These are phyloP conservation scores for Zoysia japonica DNA, from an alignment of 176 grass and related monocot genomes.

Conservation along the genomic window DNA sequence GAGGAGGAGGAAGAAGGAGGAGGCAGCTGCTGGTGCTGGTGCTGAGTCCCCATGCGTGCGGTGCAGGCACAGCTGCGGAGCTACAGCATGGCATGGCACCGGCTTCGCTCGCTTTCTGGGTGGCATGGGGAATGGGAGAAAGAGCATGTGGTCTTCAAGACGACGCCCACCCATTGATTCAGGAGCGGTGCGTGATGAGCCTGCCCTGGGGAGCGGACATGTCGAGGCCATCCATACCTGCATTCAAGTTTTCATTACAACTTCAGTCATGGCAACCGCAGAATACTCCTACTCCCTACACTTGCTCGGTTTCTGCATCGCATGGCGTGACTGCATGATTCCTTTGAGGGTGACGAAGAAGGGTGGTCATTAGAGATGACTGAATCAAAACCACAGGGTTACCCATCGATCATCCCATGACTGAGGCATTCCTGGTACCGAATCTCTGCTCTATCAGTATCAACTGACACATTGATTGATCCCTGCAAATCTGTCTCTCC, in stretches of 20 bases:
- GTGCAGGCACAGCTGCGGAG: not conserved
- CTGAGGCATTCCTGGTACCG: too few species aligned
- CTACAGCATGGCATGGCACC: not conserved
- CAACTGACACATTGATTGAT: too few species aligned
- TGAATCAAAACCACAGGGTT: not conserved
- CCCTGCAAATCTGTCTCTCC: too few species aligned
- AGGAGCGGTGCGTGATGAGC: not conserved
- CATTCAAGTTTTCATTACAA: not conserved
- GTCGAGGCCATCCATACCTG: not conserved
- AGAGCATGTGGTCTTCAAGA: conserved; percentile 30
- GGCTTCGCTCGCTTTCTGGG: not conserved
- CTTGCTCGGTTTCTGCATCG: too few species aligned
- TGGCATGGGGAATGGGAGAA: conserved; percentile 17
- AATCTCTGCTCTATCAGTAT: too few species aligned
- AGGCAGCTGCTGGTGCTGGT: not conserved
- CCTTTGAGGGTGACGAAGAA: too few species aligned
- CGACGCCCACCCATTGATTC: conserved; percentile 4
- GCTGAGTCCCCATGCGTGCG: conserved; percentile 31
- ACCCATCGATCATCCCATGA: too few species aligned
- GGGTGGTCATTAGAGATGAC: not conserved
- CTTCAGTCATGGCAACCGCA: not conserved
- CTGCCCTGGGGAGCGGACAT: not conserved
- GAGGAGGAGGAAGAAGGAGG: not conserved
- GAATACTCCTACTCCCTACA: not conserved
- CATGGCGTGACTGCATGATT: too few species aligned